A percentile compares a stretch with the other conserved stretches of the same genome.
phyloP scores from a whole-genome alignment of 306 rosid species.

The Trifolium subterraneum region DNA sequence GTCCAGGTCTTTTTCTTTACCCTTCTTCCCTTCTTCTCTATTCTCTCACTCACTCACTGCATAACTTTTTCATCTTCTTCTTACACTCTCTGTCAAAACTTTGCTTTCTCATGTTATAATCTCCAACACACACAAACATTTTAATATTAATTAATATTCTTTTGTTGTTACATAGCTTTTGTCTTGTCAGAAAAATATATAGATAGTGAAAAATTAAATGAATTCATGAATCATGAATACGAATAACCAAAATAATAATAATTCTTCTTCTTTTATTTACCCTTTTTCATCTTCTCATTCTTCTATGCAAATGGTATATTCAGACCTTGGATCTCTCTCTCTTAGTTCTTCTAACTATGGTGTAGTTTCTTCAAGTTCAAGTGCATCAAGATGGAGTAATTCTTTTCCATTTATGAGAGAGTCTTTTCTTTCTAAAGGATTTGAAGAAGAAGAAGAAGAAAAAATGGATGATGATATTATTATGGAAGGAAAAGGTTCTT shows the following conservation, averaged over 20 bases:
- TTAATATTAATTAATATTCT: constrained; percentile 1
- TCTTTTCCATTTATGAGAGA: constrained; percentile 54
- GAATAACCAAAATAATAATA: constrained; percentile 38
- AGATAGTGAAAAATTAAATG: constrained; percentile 35
- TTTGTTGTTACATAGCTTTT: constrained; percentile 33
- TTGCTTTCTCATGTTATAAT: constrained; percentile 37
- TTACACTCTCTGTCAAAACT: constrained; percentile 41
- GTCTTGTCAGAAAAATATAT: constrained; percentile 36
- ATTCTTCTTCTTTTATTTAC: neutral
- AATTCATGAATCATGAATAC: constrained; percentile 52
- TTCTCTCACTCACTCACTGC: constrained; percentile 10
- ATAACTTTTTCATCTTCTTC: constrained; percentile 28
- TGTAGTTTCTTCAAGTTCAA: constrained; percentile 36
- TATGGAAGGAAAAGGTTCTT: constrained; percentile 52
- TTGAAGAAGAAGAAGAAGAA: constrained; percentile 39
- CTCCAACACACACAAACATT: constrained; percentile 10
- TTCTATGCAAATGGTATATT: constrained; percentile 62
- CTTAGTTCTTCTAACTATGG: constrained; percentile 53
- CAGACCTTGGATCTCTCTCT: constrained; percentile 69
- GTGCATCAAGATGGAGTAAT: neutral
- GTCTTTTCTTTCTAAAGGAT: constrained; percentile 44
- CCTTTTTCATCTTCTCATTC: constrained; percentile 13
- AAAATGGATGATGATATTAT: constrained; percentile 34
- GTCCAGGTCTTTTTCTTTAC: constrained; percentile 39
- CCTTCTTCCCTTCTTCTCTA: neutral